Base-by-base conservation (phyloP, 169 alveolate species). In the Ichthyophthirius multifiliis region DNA sequence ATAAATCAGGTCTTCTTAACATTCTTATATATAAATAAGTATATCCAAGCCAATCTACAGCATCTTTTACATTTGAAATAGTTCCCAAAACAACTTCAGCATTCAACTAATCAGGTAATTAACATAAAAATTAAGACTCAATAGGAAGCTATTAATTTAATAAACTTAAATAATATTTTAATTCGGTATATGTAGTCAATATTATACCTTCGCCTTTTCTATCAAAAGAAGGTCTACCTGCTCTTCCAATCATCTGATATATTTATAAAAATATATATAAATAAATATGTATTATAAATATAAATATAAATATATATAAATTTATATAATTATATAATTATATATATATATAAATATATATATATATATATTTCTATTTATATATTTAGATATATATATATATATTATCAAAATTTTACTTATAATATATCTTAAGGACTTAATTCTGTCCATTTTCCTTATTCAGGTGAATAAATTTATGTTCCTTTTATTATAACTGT, bases 191-290 rank as follows among this genome's bases (percentile, higher is more conserved):
- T 39, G 98, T 96, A 18, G 99, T 98, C 71, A 99, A 97, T 39
- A 99, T 94, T 71, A 99, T 97, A 62, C 99, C 99, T 85, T 98
- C 99, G 20, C 99, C 99, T 30, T 91, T 90, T 44, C 93, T 97
- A 95, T 99, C 99, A 90, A 93, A 98, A 82, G 97, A 99, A 0
- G 99, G 99, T 55, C 99, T 92, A 4, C 99, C 99, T 2, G 99
- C 99, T 74, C 99, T 92, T 6, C 99, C 99, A 91, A 99, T 95
- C 99, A 99, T 99, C 90, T 99, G 99, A 20, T 55, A 27, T 55
- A 27, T 27, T 15, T 27, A 55, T 0, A 20, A 20, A 1, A 7
- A 1, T 55, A 55, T 6, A 27, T 27, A 10, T 20, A 9, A 9
- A 41, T 41, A 41, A 41, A n/a, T n/a, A n/a, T n/a, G n/a, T n/a